Conservation (phyloP, 2,329 filamentous ascomycete genomes). For the Leptographium procerum region DNA sequence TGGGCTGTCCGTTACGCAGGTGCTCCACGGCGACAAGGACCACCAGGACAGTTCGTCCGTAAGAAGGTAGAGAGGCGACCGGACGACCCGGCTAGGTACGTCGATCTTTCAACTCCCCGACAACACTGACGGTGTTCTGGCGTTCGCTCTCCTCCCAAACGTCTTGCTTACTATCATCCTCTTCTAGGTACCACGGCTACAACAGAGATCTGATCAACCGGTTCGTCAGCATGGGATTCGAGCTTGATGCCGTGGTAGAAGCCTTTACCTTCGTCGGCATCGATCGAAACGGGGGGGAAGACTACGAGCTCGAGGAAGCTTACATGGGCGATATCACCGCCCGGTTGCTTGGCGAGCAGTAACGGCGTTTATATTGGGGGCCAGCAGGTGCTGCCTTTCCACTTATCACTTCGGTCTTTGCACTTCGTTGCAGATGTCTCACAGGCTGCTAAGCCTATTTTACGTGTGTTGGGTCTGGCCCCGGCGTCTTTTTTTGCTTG, state of each 20-base stretch:
- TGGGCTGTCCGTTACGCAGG: conserved; percentile 81
- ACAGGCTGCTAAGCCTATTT: neutral
- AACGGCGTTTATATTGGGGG: neutral
- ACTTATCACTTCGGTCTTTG: neutral
- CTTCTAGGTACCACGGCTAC: conserved; percentile 71
- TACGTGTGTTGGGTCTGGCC: neutral
- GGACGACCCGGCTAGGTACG: conserved; percentile 37
- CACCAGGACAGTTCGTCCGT: conserved; percentile 30
- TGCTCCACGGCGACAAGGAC: conserved; percentile 44
- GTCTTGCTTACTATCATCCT: neutral
- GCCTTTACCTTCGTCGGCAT: conserved; percentile 76
- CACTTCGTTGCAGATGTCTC: neutral
- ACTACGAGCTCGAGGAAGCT: conserved; percentile 80
- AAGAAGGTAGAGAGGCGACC: conserved; percentile 43
- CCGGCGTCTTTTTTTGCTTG: neutral
- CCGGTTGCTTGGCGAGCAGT: conserved; percentile 68
- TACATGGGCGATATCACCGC: conserved; percentile 87
- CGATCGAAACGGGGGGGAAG: conserved; percentile 62
- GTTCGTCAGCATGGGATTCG: conserved; percentile 86
- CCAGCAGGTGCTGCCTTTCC: neutral
- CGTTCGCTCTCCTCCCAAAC: too few relatives aligned
- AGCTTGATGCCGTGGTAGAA: conserved; percentile 72
- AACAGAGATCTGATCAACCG: conserved; percentile 72
- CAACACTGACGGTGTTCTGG: neutral
- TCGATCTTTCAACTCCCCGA: neutral